A percentile compares a stretch with the other conserved stretches of the same genome.
phyloP scores from a whole-genome alignment of 1,284 basidiomycete species.

The Puccinia horiana region DNA sequence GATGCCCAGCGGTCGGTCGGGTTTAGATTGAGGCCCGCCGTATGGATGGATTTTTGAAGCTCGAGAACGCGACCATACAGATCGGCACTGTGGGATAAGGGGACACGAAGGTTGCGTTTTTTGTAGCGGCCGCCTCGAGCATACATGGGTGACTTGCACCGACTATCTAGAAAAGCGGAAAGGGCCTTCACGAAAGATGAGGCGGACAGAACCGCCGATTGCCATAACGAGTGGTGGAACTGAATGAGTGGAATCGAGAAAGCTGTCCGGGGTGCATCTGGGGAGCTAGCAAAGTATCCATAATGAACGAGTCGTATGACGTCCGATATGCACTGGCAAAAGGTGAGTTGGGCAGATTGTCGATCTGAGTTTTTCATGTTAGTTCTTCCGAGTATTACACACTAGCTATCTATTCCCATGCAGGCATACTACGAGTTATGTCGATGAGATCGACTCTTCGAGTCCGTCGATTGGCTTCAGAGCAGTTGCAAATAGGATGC shows the following conservation, averaged over 20 bases:
- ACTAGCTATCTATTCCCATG: neutral
- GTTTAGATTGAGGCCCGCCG: neutral
- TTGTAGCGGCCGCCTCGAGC: neutral
- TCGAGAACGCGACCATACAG: neutral
- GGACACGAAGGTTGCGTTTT: neutral
- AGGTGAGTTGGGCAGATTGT: neutral
- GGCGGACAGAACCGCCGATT: neutral
- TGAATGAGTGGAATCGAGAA: conserved; percentile 13
- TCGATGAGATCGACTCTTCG: neutral
- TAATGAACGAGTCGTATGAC: neutral
- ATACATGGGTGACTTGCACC: neutral
- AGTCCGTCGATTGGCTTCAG: neutral
- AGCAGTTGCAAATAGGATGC: neutral
- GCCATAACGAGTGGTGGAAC: conserved; percentile 29
- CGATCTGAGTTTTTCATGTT: no score
- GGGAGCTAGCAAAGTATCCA: conserved; percentile 17
- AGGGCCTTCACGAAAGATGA: neutral
- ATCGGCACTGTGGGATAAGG: neutral
- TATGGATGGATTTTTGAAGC: neutral
- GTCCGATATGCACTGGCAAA: conserved; percentile 6
- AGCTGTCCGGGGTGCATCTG: neutral
- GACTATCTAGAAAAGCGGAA: neutral
- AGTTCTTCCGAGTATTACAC: no score
- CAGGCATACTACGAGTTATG: no score
- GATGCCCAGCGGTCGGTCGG: neutral